Percentiles rank a stretch among this genome's conserved stretches.
Evolutionary conservation across 1,139 yeast species (phyloP).

Genomic region (Saccharomyces pastorianus): DNA sequence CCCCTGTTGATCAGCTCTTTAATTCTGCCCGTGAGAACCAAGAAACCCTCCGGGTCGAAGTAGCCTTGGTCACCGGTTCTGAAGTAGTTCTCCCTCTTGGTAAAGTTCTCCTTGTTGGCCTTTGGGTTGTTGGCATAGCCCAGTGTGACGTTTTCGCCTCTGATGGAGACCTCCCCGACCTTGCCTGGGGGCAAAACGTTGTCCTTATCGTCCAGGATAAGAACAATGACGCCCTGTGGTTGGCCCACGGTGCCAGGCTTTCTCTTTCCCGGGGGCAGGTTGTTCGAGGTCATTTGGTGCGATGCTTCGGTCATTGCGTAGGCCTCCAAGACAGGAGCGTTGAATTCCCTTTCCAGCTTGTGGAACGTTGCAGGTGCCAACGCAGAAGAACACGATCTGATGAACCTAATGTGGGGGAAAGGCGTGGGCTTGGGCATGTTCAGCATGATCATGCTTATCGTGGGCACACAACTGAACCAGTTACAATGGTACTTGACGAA

Average conservation of each 20-base stretch:
- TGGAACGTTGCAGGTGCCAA: slow-evolving; percentile 55
- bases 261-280: slow-evolving; percentile 53
- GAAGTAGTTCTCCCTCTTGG: slow-evolving; percentile 46
- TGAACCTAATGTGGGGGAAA: slow-evolving; percentile 49
- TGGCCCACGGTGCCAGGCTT: slow-evolving; percentile 65
- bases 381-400: slow-evolving; percentile 61
- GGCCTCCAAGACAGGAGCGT: slow-evolving; percentile 63
- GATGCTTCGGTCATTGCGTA: slow-evolving; percentile 74
- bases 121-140: slow-evolving; percentile 62
- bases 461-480: slow-evolving; percentile 72
- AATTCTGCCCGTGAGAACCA: slow-evolving; percentile 54
- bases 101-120: slow-evolving; percentile 59
- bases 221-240: slow-evolving; percentile 59
- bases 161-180: slow-evolving; percentile 59
- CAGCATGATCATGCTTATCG: slow-evolving; percentile 56
- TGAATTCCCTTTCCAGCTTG: slow-evolving; percentile 45
- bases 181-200: slow-evolving; percentile 40
- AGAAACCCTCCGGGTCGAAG: slow-evolving; percentile 49
- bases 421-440: slow-evolving; percentile 42
- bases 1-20: slow-evolving; percentile 63
- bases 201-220: slow-evolving; percentile 44
- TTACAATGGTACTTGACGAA: slow-evolving; percentile 42
- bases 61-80: slow-evolving; percentile 69
- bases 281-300: slow-evolving; percentile 66
- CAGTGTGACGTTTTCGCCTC: slow-evolving; percentile 58